phyloP scores from a whole-genome alignment of 2,329 filamentous ascomycete genomes.

The Ceratocystis colombiana region DNA sequence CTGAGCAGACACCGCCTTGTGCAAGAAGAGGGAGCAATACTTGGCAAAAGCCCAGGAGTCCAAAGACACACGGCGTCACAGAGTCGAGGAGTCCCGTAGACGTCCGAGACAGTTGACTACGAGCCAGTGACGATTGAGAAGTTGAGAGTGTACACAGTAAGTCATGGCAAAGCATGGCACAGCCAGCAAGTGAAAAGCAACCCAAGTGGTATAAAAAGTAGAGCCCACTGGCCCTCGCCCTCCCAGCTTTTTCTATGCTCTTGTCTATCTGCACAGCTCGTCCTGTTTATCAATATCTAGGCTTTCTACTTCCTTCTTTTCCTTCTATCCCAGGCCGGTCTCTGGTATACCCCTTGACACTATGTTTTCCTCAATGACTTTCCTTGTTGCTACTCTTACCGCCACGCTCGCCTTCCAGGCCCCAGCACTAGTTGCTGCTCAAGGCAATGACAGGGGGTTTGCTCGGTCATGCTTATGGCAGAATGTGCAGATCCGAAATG shows the following conservation, averaged over 20 bases:
- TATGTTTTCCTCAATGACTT: not conserved
- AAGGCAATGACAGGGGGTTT: conserved; percentile 13
- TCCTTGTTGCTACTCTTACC: not conserved
- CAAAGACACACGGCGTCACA: not conserved
- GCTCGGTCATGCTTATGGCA: conserved; percentile 19
- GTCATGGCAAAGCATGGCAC: not conserved
- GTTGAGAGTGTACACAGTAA: not conserved
- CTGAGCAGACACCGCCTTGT: conserved; percentile 3
- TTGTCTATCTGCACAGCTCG: not conserved
- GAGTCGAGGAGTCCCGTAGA: not conserved
- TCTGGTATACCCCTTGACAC: not conserved
- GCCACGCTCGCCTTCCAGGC: not conserved
- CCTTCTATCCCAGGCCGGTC: not conserved
- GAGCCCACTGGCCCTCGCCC: not conserved
- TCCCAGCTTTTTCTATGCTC: too few species aligned
- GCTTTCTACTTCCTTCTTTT: not conserved
- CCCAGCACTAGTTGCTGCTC: not conserved
- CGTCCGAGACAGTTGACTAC: not conserved
- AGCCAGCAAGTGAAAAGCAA: not conserved
- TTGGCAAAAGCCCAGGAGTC: not conserved
- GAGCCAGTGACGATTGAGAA: not conserved
- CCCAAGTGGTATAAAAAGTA: not conserved
- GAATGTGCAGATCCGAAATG: conserved; percentile 17
- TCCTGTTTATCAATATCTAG: not conserved
- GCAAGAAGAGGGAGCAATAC: not conserved